Base-by-base conservation (phyloP, 495 filamentous ascomycete genomes). In the Amniculicola lignicola region DNA sequence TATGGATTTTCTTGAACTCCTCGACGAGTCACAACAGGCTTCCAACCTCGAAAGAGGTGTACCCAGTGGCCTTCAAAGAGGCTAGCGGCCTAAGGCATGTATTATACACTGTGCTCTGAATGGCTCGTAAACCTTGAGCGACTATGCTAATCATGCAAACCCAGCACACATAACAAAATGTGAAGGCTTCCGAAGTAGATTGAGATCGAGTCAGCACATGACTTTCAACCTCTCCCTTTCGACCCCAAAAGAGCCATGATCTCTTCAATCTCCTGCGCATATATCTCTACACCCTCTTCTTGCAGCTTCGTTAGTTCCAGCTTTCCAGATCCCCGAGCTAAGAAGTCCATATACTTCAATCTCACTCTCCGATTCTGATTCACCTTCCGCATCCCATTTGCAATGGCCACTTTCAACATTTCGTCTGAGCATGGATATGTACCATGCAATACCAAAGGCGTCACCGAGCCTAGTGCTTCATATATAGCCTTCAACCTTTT, bases 231-330 rank as follows among this genome's bases (percentile, higher is more conserved):
- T 31, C 38, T 50, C 2, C 29, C 46, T 15, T 19, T 31, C 7
- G 46, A 38, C 7, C 46, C 46, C 14, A 38, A 24, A 23, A 50
- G 3, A 14, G 15, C 15, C 49, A 52, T 52, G 12, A 52, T 12
- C 15, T n/a, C 2, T 23, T 43, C 49, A 41, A 52, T 52, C 24
- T 42, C 49, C 23, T 52, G 12, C 9, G 49, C 25, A 23, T 52
- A 52, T 9, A 52, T 52, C 22, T 52, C 22, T 21, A 52, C 49
- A 2, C 49, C 36, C 18, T 42, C 27, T 21, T 52, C 49, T 28
- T 52, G 49, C 35, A 52, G 11, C 6, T 40, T 4, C 25, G 49
- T 52, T 16, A 52, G 19, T 43, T 52, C 49, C 2, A 41, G 15
- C 12, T 42, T 52, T 7, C 36, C 36, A 3, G 49, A 15, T 19